Percentiles rank a stretch among this genome's conserved stretches.
Conservation (phyloP, 495 filamentous ascomycete genomes). For the Bacidia rubella region DNA sequence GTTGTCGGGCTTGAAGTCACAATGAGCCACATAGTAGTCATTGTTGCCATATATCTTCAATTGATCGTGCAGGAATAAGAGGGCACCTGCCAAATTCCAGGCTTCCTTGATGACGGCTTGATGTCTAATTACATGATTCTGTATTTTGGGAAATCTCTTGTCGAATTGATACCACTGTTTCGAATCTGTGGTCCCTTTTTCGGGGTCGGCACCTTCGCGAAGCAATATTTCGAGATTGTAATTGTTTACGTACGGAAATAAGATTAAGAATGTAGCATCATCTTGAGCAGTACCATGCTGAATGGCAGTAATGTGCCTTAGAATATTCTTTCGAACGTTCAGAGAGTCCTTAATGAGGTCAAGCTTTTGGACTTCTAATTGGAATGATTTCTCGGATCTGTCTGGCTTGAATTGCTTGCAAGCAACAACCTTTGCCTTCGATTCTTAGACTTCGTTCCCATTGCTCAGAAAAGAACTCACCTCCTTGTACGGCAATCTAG, state of each 20-base stretch:
- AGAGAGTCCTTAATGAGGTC: slow-evolving; percentile 6
- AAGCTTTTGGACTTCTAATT: neutral
- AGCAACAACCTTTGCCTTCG: slow-evolving; percentile 1
- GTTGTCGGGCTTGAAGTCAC: slow-evolving; percentile 33
- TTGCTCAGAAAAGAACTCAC: neutral
- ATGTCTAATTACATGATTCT: neutral
- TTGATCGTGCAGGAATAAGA: slow-evolving; percentile 20
- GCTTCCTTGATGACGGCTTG: slow-evolving; percentile 11
- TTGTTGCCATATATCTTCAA: slow-evolving; percentile 5
- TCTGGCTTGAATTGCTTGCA: slow-evolving; percentile 5
- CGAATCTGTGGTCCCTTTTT: neutral
- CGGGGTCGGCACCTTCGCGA: slow-evolving; percentile 1
- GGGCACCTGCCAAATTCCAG: slow-evolving; percentile 13
- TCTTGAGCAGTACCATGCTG: slow-evolving; percentile 6
- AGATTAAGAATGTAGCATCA: slow-evolving; percentile 7
- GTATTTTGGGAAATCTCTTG: neutral
- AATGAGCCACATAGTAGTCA: slow-evolving; percentile 21
- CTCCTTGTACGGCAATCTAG: neutral
- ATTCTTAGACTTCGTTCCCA: neutral
- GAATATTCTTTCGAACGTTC: neutral
- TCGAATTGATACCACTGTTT: slow-evolving; percentile 8
- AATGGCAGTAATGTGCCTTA: slow-evolving; percentile 9
- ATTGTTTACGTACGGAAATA: slow-evolving; percentile 6
- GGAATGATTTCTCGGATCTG: neutral
- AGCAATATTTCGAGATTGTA: slow-evolving; percentile 9